Conservation (phyloP, 2,329 filamentous ascomycete genomes). For the Colletotrichum trifolii region DNA sequence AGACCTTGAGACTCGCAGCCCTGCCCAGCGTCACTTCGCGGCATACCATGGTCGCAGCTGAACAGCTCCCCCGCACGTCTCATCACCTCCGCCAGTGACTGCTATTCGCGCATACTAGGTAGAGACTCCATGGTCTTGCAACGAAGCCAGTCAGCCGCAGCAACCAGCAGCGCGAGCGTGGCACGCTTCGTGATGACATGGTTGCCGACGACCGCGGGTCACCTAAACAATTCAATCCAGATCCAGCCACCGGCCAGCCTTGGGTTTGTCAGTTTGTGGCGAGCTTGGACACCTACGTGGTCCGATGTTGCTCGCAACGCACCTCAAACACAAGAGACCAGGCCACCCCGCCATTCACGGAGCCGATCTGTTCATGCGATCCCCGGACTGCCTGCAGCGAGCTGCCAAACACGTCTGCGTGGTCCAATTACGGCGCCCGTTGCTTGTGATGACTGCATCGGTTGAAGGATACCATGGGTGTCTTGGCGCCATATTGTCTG, state of each 20-base stretch:
- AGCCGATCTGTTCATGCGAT: slow-evolving; percentile 37
- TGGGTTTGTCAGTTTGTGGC: not conserved
- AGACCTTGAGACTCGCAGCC: slow-evolving; percentile 5
- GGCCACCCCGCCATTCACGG: slow-evolving; percentile 27
- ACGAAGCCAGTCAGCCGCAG: slow-evolving; percentile 18
- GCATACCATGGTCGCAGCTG: not conserved
- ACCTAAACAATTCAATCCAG: slow-evolving; percentile 20
- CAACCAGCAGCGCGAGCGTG: slow-evolving; percentile 19
- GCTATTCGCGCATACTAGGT: slow-evolving; percentile 7
- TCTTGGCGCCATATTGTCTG: slow-evolving; percentile 8
- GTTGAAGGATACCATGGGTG: too few species aligned
- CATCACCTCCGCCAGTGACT: slow-evolving; percentile 1
- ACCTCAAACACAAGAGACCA: slow-evolving; percentile 41
- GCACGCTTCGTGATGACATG: slow-evolving; percentile 12
- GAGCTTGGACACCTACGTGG: slow-evolving; percentile 33
- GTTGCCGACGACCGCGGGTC: slow-evolving; percentile 2
- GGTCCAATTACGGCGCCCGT: slow-evolving; percentile 8
- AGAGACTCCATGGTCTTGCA: slow-evolving; percentile 3
- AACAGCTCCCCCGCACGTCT: slow-evolving; percentile 13
- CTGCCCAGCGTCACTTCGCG: slow-evolving; percentile 17
- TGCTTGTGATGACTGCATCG: slow-evolving; percentile 4
- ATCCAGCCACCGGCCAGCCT: slow-evolving; percentile 1
- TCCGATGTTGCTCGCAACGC: slow-evolving; percentile 41
- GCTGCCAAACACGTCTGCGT: slow-evolving; percentile 23
- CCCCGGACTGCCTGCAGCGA: slow-evolving; percentile 6